Base-by-base conservation (phyloP, 139 green algal genomes). In the Haematococcus sp. region DNA sequence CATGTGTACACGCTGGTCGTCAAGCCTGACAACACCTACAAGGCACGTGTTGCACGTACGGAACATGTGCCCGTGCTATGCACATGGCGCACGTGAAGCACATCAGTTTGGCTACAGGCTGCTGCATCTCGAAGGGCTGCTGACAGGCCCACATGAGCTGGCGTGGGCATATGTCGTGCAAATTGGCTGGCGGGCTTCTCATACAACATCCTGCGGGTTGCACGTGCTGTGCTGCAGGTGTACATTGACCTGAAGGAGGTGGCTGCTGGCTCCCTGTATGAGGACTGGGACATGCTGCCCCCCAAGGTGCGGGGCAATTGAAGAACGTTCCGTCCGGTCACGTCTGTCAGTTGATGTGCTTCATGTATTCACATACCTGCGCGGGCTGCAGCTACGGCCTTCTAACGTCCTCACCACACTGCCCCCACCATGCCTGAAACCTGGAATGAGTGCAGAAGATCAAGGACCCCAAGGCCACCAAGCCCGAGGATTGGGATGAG, bases 401-500 rank as follows among this genome's bases (percentile, higher is more conserved):
- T 63, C 59, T n/a, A n/a, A n/a, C n/a, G n/a, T n/a, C n/a, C n/a
- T n/a, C n/a, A n/a, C n/a, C n/a, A n/a, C n/a, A n/a, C n/a, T n/a
- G n/a, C n/a, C n/a, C n/a, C n/a, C n/a, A n/a, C n/a, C n/a, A n/a
- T 49, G 40, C 40, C 40, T 49, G 40, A 7, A 49, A 11, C 40
- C 40, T 49, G 40, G 40, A 49, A 49, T 49, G 40, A 49, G 40
- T 11, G 61, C 61, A 68, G 61, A 68, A 30, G 25, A 72, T 72
- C 66, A 72, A 92, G 81, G 92, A 97, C 80, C 91, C 92, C 46
- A 84, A 90, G 51, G 92, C 91, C 28, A 90, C 81, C 70, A 97
- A 96, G 87, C 92, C 92, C 9, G 89, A 94, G 79, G 92, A 97
- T 78, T 97, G 92, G 92, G 92, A 97, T 70, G 92, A 97, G 75